Percentiles rank a stretch among this genome's conserved stretches.
Evolutionary conservation across 2,329 filamentous ascomycete species (phyloP).

Genomic region (Colletotrichum tropicicola): DNA sequence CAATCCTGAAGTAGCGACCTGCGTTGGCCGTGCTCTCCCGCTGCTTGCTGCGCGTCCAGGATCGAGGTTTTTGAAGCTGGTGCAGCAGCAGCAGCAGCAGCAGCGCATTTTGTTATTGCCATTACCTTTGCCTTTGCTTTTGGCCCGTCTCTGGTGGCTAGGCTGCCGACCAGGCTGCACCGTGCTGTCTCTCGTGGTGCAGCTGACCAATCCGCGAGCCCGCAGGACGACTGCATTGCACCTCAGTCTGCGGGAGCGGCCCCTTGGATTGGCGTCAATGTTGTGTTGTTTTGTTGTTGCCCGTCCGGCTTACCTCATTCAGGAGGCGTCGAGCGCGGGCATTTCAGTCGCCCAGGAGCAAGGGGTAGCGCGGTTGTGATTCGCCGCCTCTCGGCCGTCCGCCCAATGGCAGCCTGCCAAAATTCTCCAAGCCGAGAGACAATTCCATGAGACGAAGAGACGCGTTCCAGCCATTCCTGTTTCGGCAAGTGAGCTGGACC

Average conservation of each 20-base stretch:
- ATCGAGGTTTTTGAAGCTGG: no score
- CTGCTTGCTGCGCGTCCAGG: constrained; percentile 5
- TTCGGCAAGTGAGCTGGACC: not conserved
- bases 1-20: not conserved
- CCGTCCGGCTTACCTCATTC: constrained; percentile 11
- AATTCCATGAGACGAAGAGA: constrained; percentile 19
- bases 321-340: constrained; percentile 12
- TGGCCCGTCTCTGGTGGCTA: no score
- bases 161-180: no score
- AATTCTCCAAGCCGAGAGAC: constrained; percentile 27
- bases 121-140: no score
- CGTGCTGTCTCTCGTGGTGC: no score
- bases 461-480: constrained; percentile 18
- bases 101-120: no score
- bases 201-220: not conserved
- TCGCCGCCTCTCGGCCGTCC: constrained; percentile 4
- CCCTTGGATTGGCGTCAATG: constrained; percentile 18
- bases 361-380: constrained; percentile 25
- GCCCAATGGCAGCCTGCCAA: constrained; percentile 22
- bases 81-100: no score
- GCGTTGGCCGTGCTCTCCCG: constrained; percentile 1
- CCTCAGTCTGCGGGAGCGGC: not conserved
- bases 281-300: constrained; percentile 23
- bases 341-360: constrained; percentile 23
- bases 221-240: not conserved